These are phyloP conservation scores for Prunus yedoensis DNA, from an alignment of 331 rosid genomes.

Conservation along the genomic window DNA sequence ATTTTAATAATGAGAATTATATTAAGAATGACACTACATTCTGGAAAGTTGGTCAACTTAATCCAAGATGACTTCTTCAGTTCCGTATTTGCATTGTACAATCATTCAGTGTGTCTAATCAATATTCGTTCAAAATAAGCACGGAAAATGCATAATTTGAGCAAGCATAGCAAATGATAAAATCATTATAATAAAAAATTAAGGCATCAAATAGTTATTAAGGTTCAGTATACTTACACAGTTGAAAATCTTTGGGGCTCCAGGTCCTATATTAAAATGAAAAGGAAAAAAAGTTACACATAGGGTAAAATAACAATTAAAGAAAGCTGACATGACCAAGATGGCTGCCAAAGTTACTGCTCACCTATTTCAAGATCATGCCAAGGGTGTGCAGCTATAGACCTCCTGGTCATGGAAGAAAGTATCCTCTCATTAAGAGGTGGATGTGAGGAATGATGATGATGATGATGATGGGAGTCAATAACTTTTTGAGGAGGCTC, in stretches of 20 bases:
- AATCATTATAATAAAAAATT: neutral
- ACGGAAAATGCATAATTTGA: neutral
- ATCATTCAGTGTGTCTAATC: neutral
- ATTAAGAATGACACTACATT: neutral
- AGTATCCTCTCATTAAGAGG: slow-evolving; percentile 97
- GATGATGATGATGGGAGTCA: slow-evolving; percentile 36
- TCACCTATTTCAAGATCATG: slow-evolving; percentile 98
- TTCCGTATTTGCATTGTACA: neutral
- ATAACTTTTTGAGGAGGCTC: slow-evolving; percentile 37
- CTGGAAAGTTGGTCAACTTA: neutral
- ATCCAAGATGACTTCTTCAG: neutral
- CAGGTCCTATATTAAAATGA: slow-evolving; percentile 53
- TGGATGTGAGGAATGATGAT: slow-evolving; percentile 38
- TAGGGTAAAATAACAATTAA: neutral
- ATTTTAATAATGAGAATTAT: neutral
- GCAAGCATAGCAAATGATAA: neutral
- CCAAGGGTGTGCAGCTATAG: slow-evolving; percentile 99
- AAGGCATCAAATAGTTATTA: slow-evolving; percentile 2
- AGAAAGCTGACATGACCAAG: neutral
- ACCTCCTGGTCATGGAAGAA: slow-evolving; percentile 90
- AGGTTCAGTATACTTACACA: slow-evolving; percentile 53
- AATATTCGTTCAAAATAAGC: neutral
- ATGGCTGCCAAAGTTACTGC: neutral
- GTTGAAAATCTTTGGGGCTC: slow-evolving; percentile 79
- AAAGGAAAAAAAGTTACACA: neutral